Base-by-base conservation (phyloP, 805 yeast genomes). In the Pichia eremophila region DNA sequence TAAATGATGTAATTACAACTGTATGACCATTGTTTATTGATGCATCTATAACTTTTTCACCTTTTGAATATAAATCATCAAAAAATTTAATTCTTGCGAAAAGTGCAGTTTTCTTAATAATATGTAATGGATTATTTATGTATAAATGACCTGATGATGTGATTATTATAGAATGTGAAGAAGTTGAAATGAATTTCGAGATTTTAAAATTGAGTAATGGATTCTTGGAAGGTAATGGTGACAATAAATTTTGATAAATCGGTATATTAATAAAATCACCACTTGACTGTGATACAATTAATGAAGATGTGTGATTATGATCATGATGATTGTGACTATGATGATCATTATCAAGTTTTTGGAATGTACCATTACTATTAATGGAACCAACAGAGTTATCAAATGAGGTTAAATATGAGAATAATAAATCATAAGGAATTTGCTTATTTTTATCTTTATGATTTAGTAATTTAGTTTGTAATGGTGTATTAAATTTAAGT, bases 351-450 rank as follows among this genome's bases (percentile, higher is more conserved):
- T 22, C 8, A 7, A 9, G 12, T 4, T 27, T n/a, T 32, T 32
- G 32, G 39, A 22, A 51, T 5, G 32, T 15, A 12, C 55, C 55
- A 29, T 39, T n/a, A 2, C 12, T 14, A 9, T 40, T 31, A 14
- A 50, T 52, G 1, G 47, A 41, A 41, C 22, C 31, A 1, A 49
- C 40, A 1, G 35, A 36, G 4, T 12, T 4, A 4, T 28, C 18
- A n/a, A 50, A 47, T 18, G 43, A 39, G 3, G 46, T 18, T 22
- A 43, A 32, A 18, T 40, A 22, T 4, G 63, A 59, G 46, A 58
- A 66, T 35, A 81, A 66, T 3, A 87, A 63, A 57, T 87, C 93
- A 50, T 86, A 64, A 0, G 96, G 95, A 0, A 90, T 81, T 22
- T 72, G 64, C 0, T 83, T 82, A 57, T 77, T 81, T 38, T 89